Evolutionary conservation across 192 early-diverging fungal genomes (phyloP).

Genomic region (Jimgerdemannia flammicorona): DNA sequence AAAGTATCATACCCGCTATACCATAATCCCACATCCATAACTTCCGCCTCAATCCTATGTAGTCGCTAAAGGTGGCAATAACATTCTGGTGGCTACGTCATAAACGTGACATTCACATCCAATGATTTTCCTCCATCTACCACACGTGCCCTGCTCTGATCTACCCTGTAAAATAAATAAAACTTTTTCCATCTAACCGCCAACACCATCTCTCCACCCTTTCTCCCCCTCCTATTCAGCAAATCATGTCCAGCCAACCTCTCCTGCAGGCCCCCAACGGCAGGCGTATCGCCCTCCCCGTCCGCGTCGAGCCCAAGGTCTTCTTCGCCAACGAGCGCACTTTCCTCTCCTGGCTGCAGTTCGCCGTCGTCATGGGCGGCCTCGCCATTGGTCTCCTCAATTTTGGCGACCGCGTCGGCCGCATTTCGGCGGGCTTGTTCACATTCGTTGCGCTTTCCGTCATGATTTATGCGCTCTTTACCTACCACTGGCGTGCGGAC

Average conservation of each 20-base stretch:
- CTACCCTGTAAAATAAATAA: background rate
- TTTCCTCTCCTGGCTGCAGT: constrained; percentile 87
- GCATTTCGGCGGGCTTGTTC: constrained; percentile 51
- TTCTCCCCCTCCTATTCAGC: background rate
- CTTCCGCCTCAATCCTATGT: no score
- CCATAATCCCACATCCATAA: no score
- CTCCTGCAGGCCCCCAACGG: constrained; percentile 4
- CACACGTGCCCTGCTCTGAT: no score
- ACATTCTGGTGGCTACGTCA: no score
- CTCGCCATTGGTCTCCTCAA: constrained; percentile 77
- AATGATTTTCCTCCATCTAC: no score
- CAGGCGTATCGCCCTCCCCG: constrained; percentile 72
- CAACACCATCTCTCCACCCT: background rate
- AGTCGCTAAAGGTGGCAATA: no score
- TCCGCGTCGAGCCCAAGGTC: constrained; percentile 86
- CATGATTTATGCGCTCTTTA: constrained; percentile 77
- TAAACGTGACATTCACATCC: no score
- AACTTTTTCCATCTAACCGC: background rate
- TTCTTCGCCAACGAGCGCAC: constrained; percentile 96
- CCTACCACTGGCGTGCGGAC: constrained; percentile 76
- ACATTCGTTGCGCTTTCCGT: constrained; percentile 61
- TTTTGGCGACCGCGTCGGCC: constrained; percentile 72
- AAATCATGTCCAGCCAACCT: constrained; percentile 12
- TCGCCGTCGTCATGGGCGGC: constrained; percentile 71
- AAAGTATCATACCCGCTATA: no score